Conservation (phyloP, 75 land plant species). For the Pinus tabuliformis region DNA sequence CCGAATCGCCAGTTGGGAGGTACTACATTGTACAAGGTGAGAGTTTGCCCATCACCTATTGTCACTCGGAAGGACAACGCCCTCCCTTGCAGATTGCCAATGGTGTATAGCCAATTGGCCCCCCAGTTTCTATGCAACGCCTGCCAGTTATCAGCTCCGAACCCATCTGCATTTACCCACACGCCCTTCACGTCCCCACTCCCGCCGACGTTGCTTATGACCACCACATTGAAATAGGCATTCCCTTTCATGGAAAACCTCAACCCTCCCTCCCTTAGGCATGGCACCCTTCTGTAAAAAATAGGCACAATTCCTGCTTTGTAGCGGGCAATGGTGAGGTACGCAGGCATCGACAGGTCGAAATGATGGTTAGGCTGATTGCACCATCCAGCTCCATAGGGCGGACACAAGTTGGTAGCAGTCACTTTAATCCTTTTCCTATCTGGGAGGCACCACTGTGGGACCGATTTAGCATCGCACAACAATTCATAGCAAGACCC, state of each 20-base stretch:
- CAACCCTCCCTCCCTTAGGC: constrained; percentile 13
- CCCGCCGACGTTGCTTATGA: constrained; percentile 15
- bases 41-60: constrained; percentile 8
- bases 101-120: constrained; percentile 11
- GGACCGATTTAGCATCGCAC: constrained; percentile 9
- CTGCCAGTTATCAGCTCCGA: neutral
- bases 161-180: constrained; percentile 11
- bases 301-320: constrained; percentile 14
- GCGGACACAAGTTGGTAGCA: constrained; percentile 30
- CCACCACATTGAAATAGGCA: constrained; percentile 10
- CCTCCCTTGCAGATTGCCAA: constrained; percentile 8
- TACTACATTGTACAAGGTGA: constrained; percentile 4
- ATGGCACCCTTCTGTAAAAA: constrained; percentile 18
- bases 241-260: constrained; percentile 15
- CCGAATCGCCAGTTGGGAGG: constrained; percentile 17
- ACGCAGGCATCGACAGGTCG: constrained; percentile 21
- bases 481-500: constrained; percentile 34
- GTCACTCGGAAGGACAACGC: constrained; percentile 18
- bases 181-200: constrained; percentile 15
- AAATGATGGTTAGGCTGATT: constrained; percentile 30
- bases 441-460: constrained; percentile 11
- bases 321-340: constrained; percentile 1
- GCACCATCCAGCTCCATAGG: constrained; percentile 12
- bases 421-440: constrained; percentile 6
- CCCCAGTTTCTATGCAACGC: constrained; percentile 11